phyloP scores from a whole-genome alignment of 441 rosid genomes.

The Gossypium davidsonii region DNA sequence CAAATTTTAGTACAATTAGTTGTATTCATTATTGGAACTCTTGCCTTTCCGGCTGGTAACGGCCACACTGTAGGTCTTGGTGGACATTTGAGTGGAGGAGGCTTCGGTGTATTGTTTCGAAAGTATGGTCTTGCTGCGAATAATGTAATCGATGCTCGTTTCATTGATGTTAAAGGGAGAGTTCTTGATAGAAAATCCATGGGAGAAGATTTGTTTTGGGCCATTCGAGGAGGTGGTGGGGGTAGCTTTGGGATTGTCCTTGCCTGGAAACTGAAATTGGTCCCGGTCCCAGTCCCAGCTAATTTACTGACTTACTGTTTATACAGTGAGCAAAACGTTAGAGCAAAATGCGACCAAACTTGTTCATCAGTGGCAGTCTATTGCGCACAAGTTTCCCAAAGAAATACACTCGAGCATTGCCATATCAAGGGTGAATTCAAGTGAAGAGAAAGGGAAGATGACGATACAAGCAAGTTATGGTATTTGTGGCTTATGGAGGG shows the following conservation, averaged over 20 bases:
- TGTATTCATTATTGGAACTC: too few species aligned
- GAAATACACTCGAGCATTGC: slow-evolving; percentile 10
- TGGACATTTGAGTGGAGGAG: slow-evolving; percentile 31
- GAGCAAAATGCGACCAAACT: slow-evolving; percentile 25
- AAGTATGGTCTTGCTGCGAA: slow-evolving; percentile 23
- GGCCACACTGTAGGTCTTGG: neutral
- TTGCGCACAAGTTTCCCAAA: slow-evolving; percentile 21
- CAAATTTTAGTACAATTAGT: too few species aligned
- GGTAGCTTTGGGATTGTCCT: slow-evolving; percentile 47
- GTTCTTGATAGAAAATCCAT: slow-evolving; percentile 35
- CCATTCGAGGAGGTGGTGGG: slow-evolving; percentile 51
- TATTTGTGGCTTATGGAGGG: slow-evolving; percentile 33
- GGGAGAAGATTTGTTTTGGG: slow-evolving; percentile 53
- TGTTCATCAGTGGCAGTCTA: slow-evolving; percentile 27
- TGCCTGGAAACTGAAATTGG: slow-evolving; percentile 35
- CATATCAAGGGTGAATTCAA: neutral
- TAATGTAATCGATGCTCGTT: slow-evolving; percentile 35
- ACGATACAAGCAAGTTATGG: neutral
- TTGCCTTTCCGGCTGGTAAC: too few species aligned
- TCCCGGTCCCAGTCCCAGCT: neutral
- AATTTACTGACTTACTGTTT: slow-evolving; percentile 21
- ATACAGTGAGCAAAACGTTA: neutral
- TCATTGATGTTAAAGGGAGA: slow-evolving; percentile 37
- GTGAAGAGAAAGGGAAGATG: neutral
- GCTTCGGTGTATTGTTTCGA: slow-evolving; percentile 18